Conservation (phyloP, 805 yeast genomes). For the Candida koratica region DNA sequence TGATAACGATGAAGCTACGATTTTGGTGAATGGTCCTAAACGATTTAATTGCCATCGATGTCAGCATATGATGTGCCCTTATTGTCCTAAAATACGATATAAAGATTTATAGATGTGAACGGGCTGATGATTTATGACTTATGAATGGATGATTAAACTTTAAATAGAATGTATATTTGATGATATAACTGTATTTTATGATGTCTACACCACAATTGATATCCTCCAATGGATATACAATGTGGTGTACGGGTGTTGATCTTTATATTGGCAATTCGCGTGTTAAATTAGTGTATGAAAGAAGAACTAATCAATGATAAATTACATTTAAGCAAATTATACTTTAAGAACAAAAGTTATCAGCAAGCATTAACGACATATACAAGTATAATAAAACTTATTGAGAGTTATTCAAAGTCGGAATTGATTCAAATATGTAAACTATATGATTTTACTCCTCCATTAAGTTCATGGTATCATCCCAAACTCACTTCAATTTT, state of each 20-base stretch:
- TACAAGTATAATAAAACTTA: conserved; percentile 20
- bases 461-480: conserved; percentile 31
- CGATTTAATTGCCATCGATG: conserved; percentile 37
- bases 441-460: conserved; percentile 21
- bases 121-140: background rate
- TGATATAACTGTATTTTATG: too few relatives aligned
- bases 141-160: background rate
- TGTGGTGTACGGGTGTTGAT: background rate
- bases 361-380: conserved; percentile 26
- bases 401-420: conserved; percentile 16
- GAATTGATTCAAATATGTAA: conserved; percentile 19
- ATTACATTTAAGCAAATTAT: conserved; percentile 25
- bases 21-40: conserved; percentile 27
- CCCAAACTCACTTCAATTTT: conserved; percentile 33
- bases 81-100: conserved; percentile 33
- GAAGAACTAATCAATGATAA: conserved; percentile 28
- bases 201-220: too few relatives aligned
- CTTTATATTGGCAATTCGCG: too few relatives aligned
- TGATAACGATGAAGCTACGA: conserved; percentile 11
- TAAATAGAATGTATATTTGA: background rate
- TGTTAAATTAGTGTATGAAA: conserved; percentile 10
- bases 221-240: too few relatives aligned
- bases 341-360: conserved; percentile 29
- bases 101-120: conserved; percentile 20
- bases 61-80: conserved; percentile 42